Evolutionary conservation across 257 asterid genomes (phyloP).

Genomic region (Coffea eugenioides): DNA sequence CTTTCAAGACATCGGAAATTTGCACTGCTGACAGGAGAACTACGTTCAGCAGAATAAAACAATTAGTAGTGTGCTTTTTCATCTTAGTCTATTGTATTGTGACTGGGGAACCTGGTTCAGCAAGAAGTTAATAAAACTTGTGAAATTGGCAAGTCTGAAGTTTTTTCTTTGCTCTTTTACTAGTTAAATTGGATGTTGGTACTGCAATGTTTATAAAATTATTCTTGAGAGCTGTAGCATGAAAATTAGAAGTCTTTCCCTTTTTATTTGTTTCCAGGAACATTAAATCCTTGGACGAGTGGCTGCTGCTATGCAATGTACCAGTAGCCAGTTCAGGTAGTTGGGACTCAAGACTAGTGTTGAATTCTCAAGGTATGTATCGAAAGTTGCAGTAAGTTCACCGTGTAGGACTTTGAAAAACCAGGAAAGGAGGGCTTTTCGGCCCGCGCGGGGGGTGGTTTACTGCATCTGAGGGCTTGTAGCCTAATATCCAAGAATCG

Average conservation of each 20-base stretch:
- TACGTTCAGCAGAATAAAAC: slow-evolving; percentile 48
- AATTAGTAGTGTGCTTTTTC: not conserved
- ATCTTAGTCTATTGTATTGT: not conserved
- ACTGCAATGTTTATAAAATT: not conserved
- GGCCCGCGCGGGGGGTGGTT: too few species aligned
- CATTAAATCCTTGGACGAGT: not conserved
- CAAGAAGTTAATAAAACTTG: not conserved
- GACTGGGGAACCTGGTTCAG: not conserved
- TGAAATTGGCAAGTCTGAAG: not conserved
- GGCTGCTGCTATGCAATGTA: too few species aligned
- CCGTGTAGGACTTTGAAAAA: too few species aligned
- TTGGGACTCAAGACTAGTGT: too few species aligned
- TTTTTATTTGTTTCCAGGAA: too few species aligned
- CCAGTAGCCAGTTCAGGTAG: too few species aligned
- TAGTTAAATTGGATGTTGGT: not conserved
- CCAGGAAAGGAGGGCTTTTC: too few species aligned
- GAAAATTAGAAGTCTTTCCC: not conserved
- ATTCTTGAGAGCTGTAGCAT: not conserved
- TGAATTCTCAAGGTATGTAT: too few species aligned
- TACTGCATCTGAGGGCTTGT: too few species aligned
- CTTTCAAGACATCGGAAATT: slow-evolving; percentile 77
- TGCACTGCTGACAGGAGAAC: slow-evolving; percentile 80
- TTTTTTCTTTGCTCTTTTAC: not conserved
- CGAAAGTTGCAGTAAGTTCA: too few species aligned
- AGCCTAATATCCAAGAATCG: too few species aligned